Evolutionary conservation across 257 asterid genomes (phyloP).

Genomic region (Avicennia marina): DNA sequence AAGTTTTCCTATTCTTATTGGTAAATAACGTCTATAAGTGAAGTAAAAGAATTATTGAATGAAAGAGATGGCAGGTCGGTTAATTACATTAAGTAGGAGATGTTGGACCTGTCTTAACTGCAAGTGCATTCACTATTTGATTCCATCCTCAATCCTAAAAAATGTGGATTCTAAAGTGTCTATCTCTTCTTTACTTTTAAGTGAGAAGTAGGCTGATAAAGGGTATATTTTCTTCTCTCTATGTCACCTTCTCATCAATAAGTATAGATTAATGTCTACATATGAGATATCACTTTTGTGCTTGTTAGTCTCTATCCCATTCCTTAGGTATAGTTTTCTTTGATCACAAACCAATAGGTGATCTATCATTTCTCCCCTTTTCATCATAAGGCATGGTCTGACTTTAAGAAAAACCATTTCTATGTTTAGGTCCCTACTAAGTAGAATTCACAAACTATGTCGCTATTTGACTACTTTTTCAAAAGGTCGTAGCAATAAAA

Average conservation of each 20-base stretch:
- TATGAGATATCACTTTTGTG: background rate
- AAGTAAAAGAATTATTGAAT: no score
- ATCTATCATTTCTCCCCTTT: background rate
- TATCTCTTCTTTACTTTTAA: no score
- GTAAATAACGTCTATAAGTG: no score
- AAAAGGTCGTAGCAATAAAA: slow-evolving; percentile 2
- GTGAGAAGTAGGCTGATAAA: no score
- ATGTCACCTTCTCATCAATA: background rate
- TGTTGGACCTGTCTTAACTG: no score
- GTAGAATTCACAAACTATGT: background rate
- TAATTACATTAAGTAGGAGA: no score
- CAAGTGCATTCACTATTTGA: no score
- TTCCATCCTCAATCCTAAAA: no score
- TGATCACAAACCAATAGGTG: background rate
- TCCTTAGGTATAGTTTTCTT: background rate
- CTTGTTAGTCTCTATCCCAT: background rate
- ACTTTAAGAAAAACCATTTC: slow-evolving; percentile 7
- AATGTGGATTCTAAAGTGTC: no score
- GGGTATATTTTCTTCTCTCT: background rate
- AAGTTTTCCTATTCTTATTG: no score
- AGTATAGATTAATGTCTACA: background rate
- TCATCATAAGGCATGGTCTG: background rate
- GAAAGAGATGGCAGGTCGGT: no score
- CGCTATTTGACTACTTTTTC: background rate
- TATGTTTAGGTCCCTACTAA: slow-evolving; percentile 1